Evolutionary conservation across 2,329 filamentous ascomycete species (phyloP), one percentile per base, ranked within the genome.

Genomic region (Ophiostoma ulmi): DNA sequence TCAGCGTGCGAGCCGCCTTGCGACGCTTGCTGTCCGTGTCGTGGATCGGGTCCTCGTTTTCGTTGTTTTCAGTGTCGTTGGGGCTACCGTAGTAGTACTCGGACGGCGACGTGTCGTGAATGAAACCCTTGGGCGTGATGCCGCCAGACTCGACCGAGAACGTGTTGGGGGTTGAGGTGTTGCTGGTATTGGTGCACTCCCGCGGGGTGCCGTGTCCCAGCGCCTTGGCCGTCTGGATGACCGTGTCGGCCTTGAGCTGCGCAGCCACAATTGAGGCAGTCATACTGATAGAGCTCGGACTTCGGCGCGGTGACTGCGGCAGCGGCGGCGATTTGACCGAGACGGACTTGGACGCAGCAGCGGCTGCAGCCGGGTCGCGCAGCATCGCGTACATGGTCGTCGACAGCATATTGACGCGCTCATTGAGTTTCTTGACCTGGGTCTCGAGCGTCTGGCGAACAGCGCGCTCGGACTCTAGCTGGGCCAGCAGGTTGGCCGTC

Each of bases 1-100:
- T 91, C 75, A 92, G 82, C 63, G 87, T 90, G 73, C 86, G 85
- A 31, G 86, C 87, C 1, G 88, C 87, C 76, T 81, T 86, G 65
- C 65, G 65, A 73, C 85, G 84, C 68, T 79, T 78, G 65, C 77
- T 79, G 26, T 78, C 75, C 22, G 44, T 10, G 31, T 68, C 52
- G 41, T 36, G 69, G 26, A 22, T 26, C 5, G 71, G 75, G 36
- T 68, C 70, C 7, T 70, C 71, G 36, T 69, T 70, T 13, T 78
- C 76, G 70, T 79, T 78, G 48, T 78, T 75, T 77, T 58, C 38
- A 35, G 64, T 14, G 74, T 79, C 81, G n/a, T 58, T 58, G 31
- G 58, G 73, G n/a, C 71, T 75, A 17, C 72, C 58, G 20, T 72
- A 72, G 36, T 67, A 39, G 38, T 73, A 67, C 13, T 72, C 72